Base-by-base conservation (phyloP, 1,284 basidiomycete species). In the Macrocystidia cucumis region DNA sequence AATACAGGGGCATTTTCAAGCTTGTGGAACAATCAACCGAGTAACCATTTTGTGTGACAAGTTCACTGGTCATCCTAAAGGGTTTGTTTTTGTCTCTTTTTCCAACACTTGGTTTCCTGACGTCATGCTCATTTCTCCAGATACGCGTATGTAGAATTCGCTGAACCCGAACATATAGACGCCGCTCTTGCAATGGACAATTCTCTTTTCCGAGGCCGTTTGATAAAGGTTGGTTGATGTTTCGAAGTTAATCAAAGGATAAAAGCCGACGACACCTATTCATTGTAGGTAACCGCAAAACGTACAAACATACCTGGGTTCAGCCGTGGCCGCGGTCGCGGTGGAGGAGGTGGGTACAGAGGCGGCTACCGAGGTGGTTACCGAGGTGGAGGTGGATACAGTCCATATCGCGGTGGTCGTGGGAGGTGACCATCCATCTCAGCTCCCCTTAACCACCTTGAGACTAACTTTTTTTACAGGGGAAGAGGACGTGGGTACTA, bases 41-140 rank as follows among this genome's bases (percentile, higher is more conserved):
- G 92, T 99, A 33, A 99, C 96, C 0, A 99, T 99, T 52, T 77
- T 98, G 17, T 98, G 96, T 61, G 96, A 99, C 73, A 98, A 98
- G 67, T 98, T 97, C 60, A 98, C 95, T 11, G 96, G 96, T 29
- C 95, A 98, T 68, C 95, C 96, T 26, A 98, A 98, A 78, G 96
- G 95, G 90, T 93, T 47, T 43, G 79, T n/a, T n/a, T n/a, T n/a
- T n/a, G n/a, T n/a, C n/a, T 18, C 7, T 5, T 5, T 25, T 16
- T 9, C 14, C n/a, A n/a, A n/a, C n/a, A n/a, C n/a, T n/a, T n/a
- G n/a, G n/a, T n/a, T n/a, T n/a, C n/a, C n/a, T n/a, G n/a, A n/a
- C n/a, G n/a, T n/a, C n/a, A n/a, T n/a, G n/a, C n/a, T n/a, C 11
- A 14, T 21, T 36, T 14, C 17, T 37, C 14, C 49, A 96, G 92